Conservation (phyloP, 73 alveolate genomes). For the Paramecium biaurelia region DNA sequence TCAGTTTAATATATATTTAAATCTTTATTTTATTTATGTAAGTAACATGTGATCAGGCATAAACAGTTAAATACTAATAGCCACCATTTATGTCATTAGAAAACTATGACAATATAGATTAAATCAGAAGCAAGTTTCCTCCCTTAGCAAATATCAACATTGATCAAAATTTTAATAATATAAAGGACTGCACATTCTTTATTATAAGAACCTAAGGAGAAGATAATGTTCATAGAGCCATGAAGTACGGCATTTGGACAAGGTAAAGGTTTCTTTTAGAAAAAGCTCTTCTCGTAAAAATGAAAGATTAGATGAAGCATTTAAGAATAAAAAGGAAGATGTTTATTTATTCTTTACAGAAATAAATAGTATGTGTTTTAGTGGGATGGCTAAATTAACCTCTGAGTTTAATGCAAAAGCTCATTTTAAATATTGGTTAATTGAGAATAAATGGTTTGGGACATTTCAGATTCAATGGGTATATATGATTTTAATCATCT, state of each 20-base stretch:
- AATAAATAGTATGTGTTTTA: conserved; percentile 28
- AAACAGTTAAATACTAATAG: not conserved
- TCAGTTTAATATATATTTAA: not conserved
- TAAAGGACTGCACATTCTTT: not conserved
- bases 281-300: conserved; percentile 29
- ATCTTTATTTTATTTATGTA: conserved; percentile 8
- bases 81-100: not conserved
- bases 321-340: not conserved
- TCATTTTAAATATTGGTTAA: conserved; percentile 38
- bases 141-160: not conserved
- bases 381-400: conserved; percentile 28
- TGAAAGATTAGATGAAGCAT: conserved; percentile 47
- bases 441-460: conserved; percentile 50
- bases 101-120: not conserved
- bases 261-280: not conserved
- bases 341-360: conserved; percentile 32
- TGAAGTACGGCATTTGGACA: conserved; percentile 44
- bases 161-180: not conserved
- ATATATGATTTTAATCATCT: not conserved
- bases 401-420: not conserved
- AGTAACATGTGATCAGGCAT: not conserved
- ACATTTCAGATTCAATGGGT: conserved; percentile 35
- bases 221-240: conserved; percentile 37
- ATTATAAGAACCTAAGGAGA: conserved; percentile 42
- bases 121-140: not conserved